Evolutionary conservation across 495 filamentous ascomycete genomes (phyloP).

Genomic region (Talaromyces stipitatus): DNA sequence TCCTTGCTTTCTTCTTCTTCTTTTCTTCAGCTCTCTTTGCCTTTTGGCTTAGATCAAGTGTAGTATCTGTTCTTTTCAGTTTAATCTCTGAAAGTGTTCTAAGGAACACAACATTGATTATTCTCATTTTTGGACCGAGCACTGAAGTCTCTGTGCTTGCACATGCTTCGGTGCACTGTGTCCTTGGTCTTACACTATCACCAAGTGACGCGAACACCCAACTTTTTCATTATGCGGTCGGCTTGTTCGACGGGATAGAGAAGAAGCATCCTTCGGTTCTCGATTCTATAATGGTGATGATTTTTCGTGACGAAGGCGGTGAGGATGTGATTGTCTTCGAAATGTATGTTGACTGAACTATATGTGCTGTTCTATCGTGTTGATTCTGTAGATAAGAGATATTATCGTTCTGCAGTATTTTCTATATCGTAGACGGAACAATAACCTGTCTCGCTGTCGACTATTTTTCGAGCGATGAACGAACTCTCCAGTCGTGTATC

Average conservation of each 20-base stretch:
- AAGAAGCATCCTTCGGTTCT: slow-evolving; percentile 51
- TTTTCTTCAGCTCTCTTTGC: slow-evolving; percentile 51
- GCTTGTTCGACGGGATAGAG: slow-evolving; percentile 52
- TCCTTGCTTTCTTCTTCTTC: slow-evolving; percentile 37
- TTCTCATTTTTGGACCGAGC: slow-evolving; percentile 65
- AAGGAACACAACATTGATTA: slow-evolving; percentile 75
- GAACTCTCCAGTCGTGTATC: too few species aligned
- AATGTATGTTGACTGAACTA: too few species aligned
- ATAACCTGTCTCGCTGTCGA: too few species aligned
- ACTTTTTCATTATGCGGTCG: slow-evolving; percentile 54
- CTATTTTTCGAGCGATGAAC: too few species aligned
- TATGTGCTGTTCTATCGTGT: too few species aligned
- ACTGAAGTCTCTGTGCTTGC: slow-evolving; percentile 72
- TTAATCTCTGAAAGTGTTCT: slow-evolving; percentile 71
- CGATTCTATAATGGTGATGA: too few species aligned
- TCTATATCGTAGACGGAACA: too few species aligned
- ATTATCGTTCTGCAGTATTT: too few species aligned
- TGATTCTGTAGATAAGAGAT: too few species aligned
- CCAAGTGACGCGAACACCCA: slow-evolving; percentile 65
- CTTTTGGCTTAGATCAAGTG: slow-evolving; percentile 83
- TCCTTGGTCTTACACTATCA: slow-evolving; percentile 85
- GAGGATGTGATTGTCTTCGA: too few species aligned
- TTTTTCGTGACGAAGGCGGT: too few species aligned
- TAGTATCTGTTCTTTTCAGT: slow-evolving; percentile 99
- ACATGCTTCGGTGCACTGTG: slow-evolving; percentile 65